Base-by-base conservation (phyloP, 345 rosid genomes). In the Euphorbia pulcherrima region DNA sequence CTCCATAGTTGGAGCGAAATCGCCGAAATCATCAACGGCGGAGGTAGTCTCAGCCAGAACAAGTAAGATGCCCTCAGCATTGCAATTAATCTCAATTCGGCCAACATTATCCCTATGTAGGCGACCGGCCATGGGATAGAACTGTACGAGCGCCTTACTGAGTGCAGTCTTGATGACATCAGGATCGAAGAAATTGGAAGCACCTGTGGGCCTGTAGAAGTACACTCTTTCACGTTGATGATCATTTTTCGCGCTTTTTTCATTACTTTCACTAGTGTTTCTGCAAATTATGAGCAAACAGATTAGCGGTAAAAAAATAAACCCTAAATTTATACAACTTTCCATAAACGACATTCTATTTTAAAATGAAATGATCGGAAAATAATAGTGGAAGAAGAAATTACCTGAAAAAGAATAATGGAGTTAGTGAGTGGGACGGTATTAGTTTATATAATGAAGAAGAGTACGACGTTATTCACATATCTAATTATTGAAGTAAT, bases 51-150 rank as follows among this genome's bases (percentile, higher is more conserved):
- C 90, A 0, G 98, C 97, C 68, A 81, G 87, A 41, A 93, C 97
- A 44, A 93, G 77, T 30, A 93, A 85, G 59, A 90, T 96, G 0
- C 97, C 96, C 68, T 87, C 88, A 4, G 77, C 97, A 70, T 93
- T 86, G 75, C 97, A 93, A 47, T 89, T 77, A 29, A 93, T 89
- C 91, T 93, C 97, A 58, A 93, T 86, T 60, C 97, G 89, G n/a
- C 97, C 99, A 78, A 88, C 88, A 6, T 92, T 72, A 41, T 96
- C 87, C 47, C 90, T 81, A 14, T 85, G 81, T 16, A 94, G 79
- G 39, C 97, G 84, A 8, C 95, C 99, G 1, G 96, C 97, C 99
- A 93, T 93, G 12, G 99, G 99, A 75, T 93, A 91, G 78, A 93
- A 93, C 18, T 86, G 90, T 60, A 90, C 87, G 6, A 93, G 82